Evolutionary conservation across 768 basidiomycete species (phyloP).

Genomic region (Tulasnella calospora): DNA sequence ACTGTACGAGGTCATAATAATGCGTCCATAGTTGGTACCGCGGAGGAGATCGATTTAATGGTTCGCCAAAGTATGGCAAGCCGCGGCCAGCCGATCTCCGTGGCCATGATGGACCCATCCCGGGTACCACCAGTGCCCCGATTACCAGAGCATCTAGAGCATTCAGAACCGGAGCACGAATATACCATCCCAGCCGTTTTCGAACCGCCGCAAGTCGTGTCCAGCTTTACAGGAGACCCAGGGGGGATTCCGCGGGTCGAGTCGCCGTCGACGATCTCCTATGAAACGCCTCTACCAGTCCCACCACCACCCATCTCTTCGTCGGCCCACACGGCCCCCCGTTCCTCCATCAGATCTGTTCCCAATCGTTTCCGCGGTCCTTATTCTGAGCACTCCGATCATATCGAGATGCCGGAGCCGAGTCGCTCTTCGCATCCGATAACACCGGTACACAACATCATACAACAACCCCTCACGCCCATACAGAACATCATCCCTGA

Average conservation of each 20-base stretch:
- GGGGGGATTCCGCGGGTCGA: neutral
- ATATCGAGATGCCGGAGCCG: neutral
- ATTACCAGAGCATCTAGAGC: neutral
- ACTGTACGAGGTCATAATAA: neutral
- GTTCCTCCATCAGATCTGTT: neutral
- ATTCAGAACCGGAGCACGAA: neutral
- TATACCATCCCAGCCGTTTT: neutral
- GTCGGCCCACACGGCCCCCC: neutral
- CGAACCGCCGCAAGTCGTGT: neutral
- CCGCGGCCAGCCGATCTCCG: neutral
- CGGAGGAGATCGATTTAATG: conserved; percentile 1
- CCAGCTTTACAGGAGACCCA: neutral
- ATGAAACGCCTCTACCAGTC: neutral
- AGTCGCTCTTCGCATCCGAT: neutral
- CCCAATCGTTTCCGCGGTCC: neutral
- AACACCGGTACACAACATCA: neutral
- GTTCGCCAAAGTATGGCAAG: neutral
- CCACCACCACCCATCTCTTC: neutral
- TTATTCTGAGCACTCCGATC: neutral
- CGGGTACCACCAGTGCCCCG: neutral
- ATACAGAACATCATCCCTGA: neutral
- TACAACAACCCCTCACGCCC: neutral
- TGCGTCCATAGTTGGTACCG: neutral
- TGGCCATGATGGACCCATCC: neutral
- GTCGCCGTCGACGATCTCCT: neutral